A percentile compares a stretch with the other conserved stretches of the same genome.
Conservation (phyloP, 352 stramenopile genomes). For the Pythium brassicae region DNA sequence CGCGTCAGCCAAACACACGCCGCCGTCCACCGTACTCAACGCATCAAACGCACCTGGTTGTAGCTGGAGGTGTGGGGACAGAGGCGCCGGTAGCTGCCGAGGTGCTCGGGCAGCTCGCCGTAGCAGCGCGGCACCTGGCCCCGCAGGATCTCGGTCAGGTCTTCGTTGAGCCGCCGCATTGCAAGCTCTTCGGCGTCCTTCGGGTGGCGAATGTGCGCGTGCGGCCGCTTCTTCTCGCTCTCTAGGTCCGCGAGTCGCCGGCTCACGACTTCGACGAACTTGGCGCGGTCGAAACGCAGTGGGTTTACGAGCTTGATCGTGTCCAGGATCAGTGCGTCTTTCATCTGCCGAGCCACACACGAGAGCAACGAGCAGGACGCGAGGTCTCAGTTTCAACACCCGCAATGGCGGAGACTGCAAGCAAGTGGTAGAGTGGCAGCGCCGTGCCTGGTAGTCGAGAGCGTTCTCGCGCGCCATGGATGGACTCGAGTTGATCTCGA, state of each 20-base stretch:
- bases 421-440: neutral
- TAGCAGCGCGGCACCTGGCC: slow-evolving; percentile 48
- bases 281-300: slow-evolving; percentile 70
- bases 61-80: slow-evolving; percentile 64
- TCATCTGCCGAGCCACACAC: slow-evolving; percentile 38
- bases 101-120: slow-evolving; percentile 54
- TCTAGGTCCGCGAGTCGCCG: slow-evolving; percentile 57
- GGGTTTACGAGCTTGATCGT: slow-evolving; percentile 85
- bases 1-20: neutral
- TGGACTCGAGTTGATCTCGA: slow-evolving; percentile 95
- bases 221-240: slow-evolving; percentile 47
- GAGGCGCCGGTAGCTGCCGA: slow-evolving; percentile 62
- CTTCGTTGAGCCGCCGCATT: slow-evolving; percentile 51
- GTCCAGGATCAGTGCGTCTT: slow-evolving; percentile 87
- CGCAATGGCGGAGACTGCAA: neutral
- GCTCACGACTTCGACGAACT: slow-evolving; percentile 61
- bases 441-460: slow-evolving; percentile 59
- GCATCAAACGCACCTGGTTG: slow-evolving; percentile 46
- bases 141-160: slow-evolving; percentile 63
- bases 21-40: neutral
- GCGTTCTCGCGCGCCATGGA: slow-evolving; percentile 86
- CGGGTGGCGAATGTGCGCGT: slow-evolving; percentile 50
- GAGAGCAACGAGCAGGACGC: neutral
- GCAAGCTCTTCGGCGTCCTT: slow-evolving; percentile 46
- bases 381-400: neutral